Evolutionary conservation across 768 basidiomycete species (phyloP).

Genomic region (Kwoniella bestiolae): DNA sequence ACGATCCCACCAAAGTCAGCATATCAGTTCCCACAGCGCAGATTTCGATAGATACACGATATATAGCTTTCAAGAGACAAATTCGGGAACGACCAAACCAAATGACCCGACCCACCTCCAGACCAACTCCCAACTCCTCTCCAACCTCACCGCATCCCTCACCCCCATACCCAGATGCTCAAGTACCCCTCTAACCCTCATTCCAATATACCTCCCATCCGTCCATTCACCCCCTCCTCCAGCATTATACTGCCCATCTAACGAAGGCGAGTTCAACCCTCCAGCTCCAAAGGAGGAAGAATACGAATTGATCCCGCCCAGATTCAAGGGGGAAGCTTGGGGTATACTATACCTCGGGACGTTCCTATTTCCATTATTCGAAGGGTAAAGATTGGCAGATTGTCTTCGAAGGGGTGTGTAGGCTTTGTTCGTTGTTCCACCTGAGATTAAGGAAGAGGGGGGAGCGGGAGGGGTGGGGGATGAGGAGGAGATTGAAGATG

Average conservation of each 20-base stretch:
- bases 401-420: conserved; percentile 46
- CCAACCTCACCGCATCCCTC: conserved; percentile 45
- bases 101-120: conserved; percentile 43
- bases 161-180: conserved; percentile 37
- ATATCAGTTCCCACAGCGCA: too few species aligned
- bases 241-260: conserved; percentile 6
- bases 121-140: conserved; percentile 47
- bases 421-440: conserved; percentile 33
- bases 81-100: not conserved
- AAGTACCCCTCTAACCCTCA: conserved; percentile 1
- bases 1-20: not conserved
- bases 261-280: not conserved
- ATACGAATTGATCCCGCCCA: not conserved
- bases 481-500: not conserved
- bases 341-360: conserved; percentile 38
- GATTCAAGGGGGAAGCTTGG: conserved; percentile 24
- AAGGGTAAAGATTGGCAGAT: conserved; percentile 36
- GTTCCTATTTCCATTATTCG: conserved; percentile 2
- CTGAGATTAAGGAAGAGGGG: not conserved
- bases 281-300: conserved; percentile 1
- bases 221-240: not conserved
- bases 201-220: not conserved
- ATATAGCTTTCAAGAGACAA: not conserved
- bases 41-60: not conserved
- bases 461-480: not conserved